Base-by-base conservation (phyloP, 2,329 filamentous ascomycete genomes). In the Aureobasidium sp. region DNA sequence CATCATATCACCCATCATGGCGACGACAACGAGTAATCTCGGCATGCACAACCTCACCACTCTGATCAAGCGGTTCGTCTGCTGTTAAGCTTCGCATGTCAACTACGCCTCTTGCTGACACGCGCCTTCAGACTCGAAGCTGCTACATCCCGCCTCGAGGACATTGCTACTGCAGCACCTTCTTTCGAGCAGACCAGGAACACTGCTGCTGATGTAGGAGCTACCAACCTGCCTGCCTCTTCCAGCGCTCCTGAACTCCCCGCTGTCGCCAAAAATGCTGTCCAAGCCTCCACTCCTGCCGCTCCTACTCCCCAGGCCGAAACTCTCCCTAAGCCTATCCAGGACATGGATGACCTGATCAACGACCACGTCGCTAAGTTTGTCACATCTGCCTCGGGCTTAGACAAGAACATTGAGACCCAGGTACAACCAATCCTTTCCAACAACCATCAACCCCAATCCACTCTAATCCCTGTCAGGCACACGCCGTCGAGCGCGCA, bases 31-130 rank as follows among this genome's bases (percentile, higher is more conserved):
- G 57, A 60, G 57, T 27, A 63, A 52, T 7, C 34, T 50, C 17
- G 90, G 91, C 71, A 97, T 97, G 91, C 87, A 97, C 78, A 97
- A 96, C 74, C 80, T 99, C 66, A 95, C 91, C 39, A 99, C 94
- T 61, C 85, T 99, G 71, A 97, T 99, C 80, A 99, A 99, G 84
- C 87, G 94, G 94, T 97, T 84, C 70, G 84, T 78, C 61, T 52
- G 41, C 37, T 23, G 26, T 8, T 48, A 42, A 17, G 10, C 46
- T 60, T 42, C 52, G 29, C 29, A 50, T 34, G n/a, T 27, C 20
- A 37, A 13, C 7, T 29, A 55, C 36, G 20, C 55, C 23, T 39
- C 20, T 67, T 74, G 71, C 83, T 85, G 74, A 85, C 76, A 63
- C 72, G 64, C 59, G 68, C 76, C 66, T 67, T 68, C 74, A 99